Evolutionary conservation across 805 yeast species (phyloP), one percentile per base, ranked within the genome.

Genomic region (Metschnikowia drakensbergensis): DNA sequence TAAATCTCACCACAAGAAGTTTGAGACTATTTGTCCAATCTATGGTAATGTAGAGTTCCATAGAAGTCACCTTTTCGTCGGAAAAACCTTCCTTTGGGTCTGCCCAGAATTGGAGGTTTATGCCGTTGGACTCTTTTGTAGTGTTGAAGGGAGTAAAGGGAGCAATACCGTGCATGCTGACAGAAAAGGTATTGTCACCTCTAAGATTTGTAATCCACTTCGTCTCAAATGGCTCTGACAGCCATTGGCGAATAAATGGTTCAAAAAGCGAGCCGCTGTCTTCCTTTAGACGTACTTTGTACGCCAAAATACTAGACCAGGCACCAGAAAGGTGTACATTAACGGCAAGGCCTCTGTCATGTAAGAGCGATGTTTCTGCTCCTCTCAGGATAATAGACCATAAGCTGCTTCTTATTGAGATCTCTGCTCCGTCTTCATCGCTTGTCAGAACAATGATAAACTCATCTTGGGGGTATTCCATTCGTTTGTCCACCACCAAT

Each of bases 151-250:
- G 90, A 2, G 82, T 76, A 58, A 68, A 86, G 2, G 91, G 92
- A 0, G 94, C 82, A 25, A 81, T 74, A 28, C 87, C 85, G 59
- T 87, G 92, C 49, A 71, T 64, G n/a, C 71, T 64, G 28, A 67
- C 38, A 22, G 49, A 52, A 6, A 67, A 32, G 22, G 33, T 31
- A 11, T 71, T 61, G 22, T 70, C 62, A 3, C 69, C 62, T 5
- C 69, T 62, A 0, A 83, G 50, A 47, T 83, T 75, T 6, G 85
- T 65, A 58, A 83, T 86, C 90, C 92, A 91, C 66, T 88, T 89
- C 0, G 88, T 76, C 62, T 91, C 97, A 55, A 69, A 76, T 0
- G 87, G 86, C 32, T 81, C 82, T 8, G 72, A 68, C 3, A 80
- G 69, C 68, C 78, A 77, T 63, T 90, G 96, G 48, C 89, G 75